phyloP scores from a whole-genome alignment of 164 flowering plant genomes.

The Chimonanthus praecox region DNA sequence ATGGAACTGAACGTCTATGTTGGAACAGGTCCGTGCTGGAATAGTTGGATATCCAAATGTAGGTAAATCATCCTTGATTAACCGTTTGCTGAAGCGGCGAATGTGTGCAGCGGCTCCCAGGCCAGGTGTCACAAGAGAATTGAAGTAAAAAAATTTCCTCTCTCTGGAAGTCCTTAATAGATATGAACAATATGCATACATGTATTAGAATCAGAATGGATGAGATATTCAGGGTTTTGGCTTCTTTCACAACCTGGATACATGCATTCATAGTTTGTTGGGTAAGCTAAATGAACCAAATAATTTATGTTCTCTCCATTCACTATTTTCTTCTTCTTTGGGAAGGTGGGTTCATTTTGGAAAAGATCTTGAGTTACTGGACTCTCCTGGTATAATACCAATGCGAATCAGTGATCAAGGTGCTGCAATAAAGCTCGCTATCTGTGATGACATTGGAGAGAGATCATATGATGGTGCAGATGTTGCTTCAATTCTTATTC shows the following conservation, averaged over 20 bases:
- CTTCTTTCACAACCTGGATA: not conserved
- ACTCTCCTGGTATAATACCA: constrained; percentile 95
- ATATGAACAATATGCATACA: not conserved
- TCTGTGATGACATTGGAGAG: constrained; percentile 99
- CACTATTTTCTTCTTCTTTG: constrained; percentile 6
- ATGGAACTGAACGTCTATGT: not conserved
- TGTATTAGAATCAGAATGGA: not conserved
- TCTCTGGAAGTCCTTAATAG: not conserved
- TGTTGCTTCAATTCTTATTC: constrained; percentile 92
- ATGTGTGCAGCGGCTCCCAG: constrained; percentile 97
- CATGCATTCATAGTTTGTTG: too few relatives aligned
- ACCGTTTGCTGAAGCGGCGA: constrained; percentile 86
- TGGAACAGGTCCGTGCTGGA: constrained; percentile 86
- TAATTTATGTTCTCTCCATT: not conserved
- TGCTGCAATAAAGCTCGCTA: constrained; percentile 93
- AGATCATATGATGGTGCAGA: constrained; percentile 80
- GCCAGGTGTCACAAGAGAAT: constrained; percentile 90
- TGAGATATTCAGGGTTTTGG: not conserved
- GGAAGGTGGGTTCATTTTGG: constrained; percentile 92
- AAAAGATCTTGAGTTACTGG: constrained; percentile 79
- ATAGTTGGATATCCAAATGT: constrained; percentile 98
- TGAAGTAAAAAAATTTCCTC: constrained; percentile 47
- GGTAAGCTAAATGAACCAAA: not conserved
- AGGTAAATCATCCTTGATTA: constrained; percentile 94
- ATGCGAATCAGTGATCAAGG: constrained; percentile 92